Percentiles rank a stretch among this genome's conserved stretches.
phyloP scores from a whole-genome alignment of 805 yeast genomes.

The Cyberlindnera nakhonratchasimensis region DNA sequence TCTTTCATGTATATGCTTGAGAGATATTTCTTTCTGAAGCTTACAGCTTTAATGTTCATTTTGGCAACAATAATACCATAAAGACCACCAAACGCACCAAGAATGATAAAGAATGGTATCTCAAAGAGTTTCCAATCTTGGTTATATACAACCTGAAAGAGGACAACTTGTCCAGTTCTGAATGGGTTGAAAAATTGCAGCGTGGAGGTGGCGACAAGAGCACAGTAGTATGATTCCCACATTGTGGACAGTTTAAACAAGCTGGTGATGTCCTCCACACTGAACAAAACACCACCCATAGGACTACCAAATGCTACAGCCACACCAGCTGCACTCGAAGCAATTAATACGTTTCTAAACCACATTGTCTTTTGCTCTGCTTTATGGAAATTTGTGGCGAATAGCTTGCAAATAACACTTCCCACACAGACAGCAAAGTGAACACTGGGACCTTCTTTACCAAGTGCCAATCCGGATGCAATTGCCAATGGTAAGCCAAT shows the following conservation, averaged over 20 bases:
- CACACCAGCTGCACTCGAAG: conserved; percentile 96
- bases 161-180: conserved; percentile 88
- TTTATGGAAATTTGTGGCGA: conserved; percentile 17
- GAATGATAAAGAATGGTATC: conserved; percentile 67
- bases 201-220: conserved; percentile 80
- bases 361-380: conserved; percentile 16
- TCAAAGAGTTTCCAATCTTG: conserved; percentile 85
- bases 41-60: conserved; percentile 70
- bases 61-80: conserved; percentile 79
- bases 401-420: conserved; percentile 28
- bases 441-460: conserved; percentile 98
- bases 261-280: conserved; percentile 85
- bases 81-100: conserved; percentile 90
- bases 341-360: conserved; percentile 48
- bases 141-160: conserved; percentile 88
- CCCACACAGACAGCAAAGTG: conserved; percentile 99
- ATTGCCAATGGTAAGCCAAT: conserved; percentile 85
- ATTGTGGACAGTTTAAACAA: conserved; percentile 72
- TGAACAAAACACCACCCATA: conserved; percentile 91
- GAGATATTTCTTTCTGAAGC: conserved; percentile 71
- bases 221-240: conserved; percentile 90
- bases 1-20: conserved; percentile 59
- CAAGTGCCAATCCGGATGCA: conserved; percentile 89
- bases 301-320: conserved; percentile 98
- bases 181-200: conserved; percentile 84